Evolutionary conservation across 441 rosid genomes (phyloP), one percentile per base, ranked within the genome.

Genomic region (Croton setiger): DNA sequence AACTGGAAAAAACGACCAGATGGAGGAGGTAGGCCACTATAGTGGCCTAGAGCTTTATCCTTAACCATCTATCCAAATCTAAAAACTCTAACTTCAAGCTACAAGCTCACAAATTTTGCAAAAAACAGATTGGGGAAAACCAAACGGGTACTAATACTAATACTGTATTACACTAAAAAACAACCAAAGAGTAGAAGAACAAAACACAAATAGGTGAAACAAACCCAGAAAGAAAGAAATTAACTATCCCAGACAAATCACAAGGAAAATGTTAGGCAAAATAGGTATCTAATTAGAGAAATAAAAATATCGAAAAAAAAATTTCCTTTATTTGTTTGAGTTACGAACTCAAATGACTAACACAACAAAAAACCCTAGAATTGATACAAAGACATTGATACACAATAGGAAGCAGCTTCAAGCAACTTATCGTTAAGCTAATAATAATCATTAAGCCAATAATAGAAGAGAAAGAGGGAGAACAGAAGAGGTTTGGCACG

Each of bases 21-120:
- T 0, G 88, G 93, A 10, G 96, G 96, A 6, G 85, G 88, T 3
- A 84, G 68, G 67, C 90, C 87, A 23, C 88, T 79, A 67, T 79
- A 51, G 62, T 78, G 86, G 47, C 77, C 69, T 0, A 81, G 76
- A 66, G 87, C 70, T 72, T 90, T 92, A 52, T 88, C 98, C 80
- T 79, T 92, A n/a, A 90, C 95, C 97, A 92, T 91, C 76, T 37
- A 17, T 31, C 45, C 33, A 60, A 59, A 41, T 27, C 63, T 45
- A 64, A 10, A 43, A 69, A 67, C 72, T 67, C 47, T 60, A 31
- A n/a, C 64, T 18, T 36, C 55, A 47, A 62, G 17, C 18, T 55
- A 41, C 17, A 35, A 58, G 39, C 18, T 20, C 2, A 65, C 12
- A 48, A n/a, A 44, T 20, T 31, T 66, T 44, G 21, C 49, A 51